Percentiles rank a stretch among this genome's conserved stretches.
Evolutionary conservation across 2,329 filamentous ascomycete genomes (phyloP).

Genomic region (Arthrobotrys entomopaga): DNA sequence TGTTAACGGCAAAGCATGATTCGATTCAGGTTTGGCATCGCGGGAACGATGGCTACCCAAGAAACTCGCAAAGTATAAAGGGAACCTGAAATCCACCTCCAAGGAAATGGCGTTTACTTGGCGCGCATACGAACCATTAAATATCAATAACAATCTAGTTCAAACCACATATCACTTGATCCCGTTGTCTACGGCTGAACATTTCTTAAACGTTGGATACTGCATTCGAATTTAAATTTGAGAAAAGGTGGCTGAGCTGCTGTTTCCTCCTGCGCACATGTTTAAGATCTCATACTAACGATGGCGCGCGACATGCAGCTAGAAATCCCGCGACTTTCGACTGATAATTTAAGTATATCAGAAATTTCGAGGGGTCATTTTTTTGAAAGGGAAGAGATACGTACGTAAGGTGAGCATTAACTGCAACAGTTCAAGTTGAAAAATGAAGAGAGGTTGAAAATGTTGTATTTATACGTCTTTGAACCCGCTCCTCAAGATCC

Average conservation of each 20-base stretch:
- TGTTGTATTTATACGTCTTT: neutral
- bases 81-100: neutral
- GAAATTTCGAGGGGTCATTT: conserved; percentile 1
- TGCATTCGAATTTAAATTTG: conserved; percentile 14
- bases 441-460: neutral
- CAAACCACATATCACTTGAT: conserved; percentile 31
- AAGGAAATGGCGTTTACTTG: conserved; percentile 20
- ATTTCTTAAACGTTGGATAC: conserved; percentile 3
- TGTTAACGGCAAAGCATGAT: too few relatives aligned
- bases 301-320: neutral
- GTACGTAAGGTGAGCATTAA: neutral
- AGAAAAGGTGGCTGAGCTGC: conserved; percentile 9
- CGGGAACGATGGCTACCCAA: too few relatives aligned
- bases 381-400: neutral
- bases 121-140: conserved; percentile 5
- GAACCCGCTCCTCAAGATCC: neutral
- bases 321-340: conserved; percentile 19
- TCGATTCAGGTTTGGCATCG: too few relatives aligned
- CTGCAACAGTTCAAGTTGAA: neutral
- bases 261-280: too few relatives aligned
- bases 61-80: conserved; percentile 4
- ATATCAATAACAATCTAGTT: neutral
- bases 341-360: neutral
- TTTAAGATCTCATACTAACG: neutral
- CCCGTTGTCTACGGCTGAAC: conserved; percentile 38